Percentiles rank a stretch among this genome's conserved stretches.
phyloP scores from a whole-genome alignment of 2,329 filamentous ascomycete genomes.

The Calonectria montana region DNA sequence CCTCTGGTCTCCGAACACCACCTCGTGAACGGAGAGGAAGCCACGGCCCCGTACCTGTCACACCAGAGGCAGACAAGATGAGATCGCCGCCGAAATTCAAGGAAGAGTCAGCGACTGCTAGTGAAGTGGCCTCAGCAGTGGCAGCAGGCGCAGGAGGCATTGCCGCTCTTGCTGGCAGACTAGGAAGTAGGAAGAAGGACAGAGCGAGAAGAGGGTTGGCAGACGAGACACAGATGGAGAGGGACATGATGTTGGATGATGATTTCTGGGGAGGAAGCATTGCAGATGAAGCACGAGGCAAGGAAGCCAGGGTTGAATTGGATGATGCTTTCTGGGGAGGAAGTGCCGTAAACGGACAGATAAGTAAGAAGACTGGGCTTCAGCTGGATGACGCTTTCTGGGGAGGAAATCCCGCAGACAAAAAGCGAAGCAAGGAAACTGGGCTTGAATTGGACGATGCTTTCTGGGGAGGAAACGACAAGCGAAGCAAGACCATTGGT shows the following conservation, averaged over 20 bases:
- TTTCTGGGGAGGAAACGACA: not conserved
- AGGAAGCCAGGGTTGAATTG: not conserved
- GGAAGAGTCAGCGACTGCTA: slow-evolving; percentile 18
- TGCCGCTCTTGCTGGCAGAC: slow-evolving; percentile 47
- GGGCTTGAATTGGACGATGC: slow-evolving; percentile 24
- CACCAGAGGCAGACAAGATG: slow-evolving; percentile 8
- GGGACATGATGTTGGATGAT: slow-evolving; percentile 18
- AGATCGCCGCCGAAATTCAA: slow-evolving; percentile 3
- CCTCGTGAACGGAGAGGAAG: not conserved
- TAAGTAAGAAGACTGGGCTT: not conserved
- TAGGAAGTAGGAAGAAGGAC: slow-evolving; percentile 48
- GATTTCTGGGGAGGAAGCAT: slow-evolving; percentile 45
- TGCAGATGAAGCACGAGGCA: slow-evolving; percentile 5
- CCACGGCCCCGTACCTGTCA: not conserved
- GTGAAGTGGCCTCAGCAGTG: slow-evolving; percentile 27
- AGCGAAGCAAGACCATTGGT: not conserved
- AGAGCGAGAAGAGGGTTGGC: slow-evolving; percentile 50
- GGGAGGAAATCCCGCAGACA: not conserved
- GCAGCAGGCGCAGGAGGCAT: slow-evolving; percentile 45
- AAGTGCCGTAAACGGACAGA: not conserved
- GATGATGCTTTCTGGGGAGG: not conserved
- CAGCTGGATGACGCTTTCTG: slow-evolving; percentile 25
- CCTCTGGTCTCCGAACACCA: slow-evolving; percentile 3
- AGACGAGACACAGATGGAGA: slow-evolving; percentile 29
- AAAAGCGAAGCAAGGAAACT: not conserved